phyloP scores from a whole-genome alignment of 441 rosid genomes.

The Geranium incanum region DNA sequence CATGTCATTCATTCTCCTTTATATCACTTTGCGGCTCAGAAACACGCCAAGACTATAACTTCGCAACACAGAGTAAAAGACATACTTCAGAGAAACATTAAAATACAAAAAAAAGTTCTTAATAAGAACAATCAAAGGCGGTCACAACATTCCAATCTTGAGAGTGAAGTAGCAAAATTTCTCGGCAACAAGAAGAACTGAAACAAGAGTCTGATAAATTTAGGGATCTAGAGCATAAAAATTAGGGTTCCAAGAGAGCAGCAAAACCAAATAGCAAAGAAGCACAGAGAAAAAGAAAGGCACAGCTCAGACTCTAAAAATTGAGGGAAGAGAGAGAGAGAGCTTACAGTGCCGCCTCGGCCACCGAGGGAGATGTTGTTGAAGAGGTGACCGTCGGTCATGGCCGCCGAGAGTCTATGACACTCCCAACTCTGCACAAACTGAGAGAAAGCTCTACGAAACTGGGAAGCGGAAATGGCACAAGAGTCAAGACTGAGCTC shows the following conservation, averaged over 20 bases:
- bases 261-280: not conserved
- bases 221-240: not conserved
- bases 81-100: not conserved
- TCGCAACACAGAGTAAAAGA: not conserved
- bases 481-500: too few relatives aligned
- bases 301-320: not conserved
- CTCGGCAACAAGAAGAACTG: not conserved
- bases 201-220: not conserved
- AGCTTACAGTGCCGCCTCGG: conserved; percentile 76
- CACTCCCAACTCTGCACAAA: too few relatives aligned
- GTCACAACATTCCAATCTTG: not conserved
- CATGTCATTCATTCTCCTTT: not conserved
- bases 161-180: not conserved
- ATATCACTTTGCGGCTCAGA: not conserved
- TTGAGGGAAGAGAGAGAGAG: not conserved
- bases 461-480: too few relatives aligned
- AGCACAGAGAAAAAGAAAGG: not conserved
- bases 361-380: conserved; percentile 83
- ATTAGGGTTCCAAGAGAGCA: not conserved
- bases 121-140: not conserved
- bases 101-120: not conserved
- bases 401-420: conserved; percentile 14
- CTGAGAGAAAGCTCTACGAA: too few relatives aligned
- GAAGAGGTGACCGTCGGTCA: conserved; percentile 75
- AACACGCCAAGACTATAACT: not conserved